Percentiles rank a stretch among this genome's conserved stretches.
Evolutionary conservation across 345 rosid genomes (phyloP).

Genomic region (Euphorbia peplus): DNA sequence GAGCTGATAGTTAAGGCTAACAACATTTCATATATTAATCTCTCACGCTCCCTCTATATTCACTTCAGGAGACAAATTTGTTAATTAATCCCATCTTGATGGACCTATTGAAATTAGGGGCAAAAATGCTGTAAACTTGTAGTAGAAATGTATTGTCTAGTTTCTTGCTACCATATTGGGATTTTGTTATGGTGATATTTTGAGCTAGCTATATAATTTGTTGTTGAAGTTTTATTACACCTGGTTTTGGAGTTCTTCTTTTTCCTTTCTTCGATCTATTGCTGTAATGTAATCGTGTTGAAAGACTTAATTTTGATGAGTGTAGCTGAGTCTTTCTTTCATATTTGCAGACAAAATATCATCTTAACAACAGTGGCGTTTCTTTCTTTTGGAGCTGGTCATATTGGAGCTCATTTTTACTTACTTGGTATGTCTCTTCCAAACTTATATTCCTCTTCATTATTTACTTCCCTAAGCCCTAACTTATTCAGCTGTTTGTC

Average conservation of each 20-base stretch:
- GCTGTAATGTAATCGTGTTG: not conserved
- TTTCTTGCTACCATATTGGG: not conserved
- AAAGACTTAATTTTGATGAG: not conserved
- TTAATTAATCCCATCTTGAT: not conserved
- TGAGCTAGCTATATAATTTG: not conserved
- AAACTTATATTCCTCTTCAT: not conserved
- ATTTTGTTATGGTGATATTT: not conserved
- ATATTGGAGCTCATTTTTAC: constrained; percentile 97
- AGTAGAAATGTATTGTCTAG: not conserved
- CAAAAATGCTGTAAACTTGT: not conserved
- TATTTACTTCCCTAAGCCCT: not conserved
- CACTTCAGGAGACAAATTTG: not conserved
- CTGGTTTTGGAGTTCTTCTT: not conserved
- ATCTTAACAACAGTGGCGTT: constrained; percentile 51
- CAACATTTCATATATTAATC: no score
- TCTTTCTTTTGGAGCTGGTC: constrained; percentile 98
- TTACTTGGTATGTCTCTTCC: constrained; percentile 68
- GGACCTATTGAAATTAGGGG: not conserved
- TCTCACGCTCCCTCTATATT: no score
- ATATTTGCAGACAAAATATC: constrained; percentile 45
- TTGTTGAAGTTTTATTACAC: not conserved
- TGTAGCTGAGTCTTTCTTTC: constrained; percentile 1
- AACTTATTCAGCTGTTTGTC: not conserved
- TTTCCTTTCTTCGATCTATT: not conserved
- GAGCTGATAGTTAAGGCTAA: no score